Percentiles rank a stretch among this genome's conserved stretches.
Conservation (phyloP, 2,329 filamentous ascomycete genomes). For the Harringtonia aguacate region DNA sequence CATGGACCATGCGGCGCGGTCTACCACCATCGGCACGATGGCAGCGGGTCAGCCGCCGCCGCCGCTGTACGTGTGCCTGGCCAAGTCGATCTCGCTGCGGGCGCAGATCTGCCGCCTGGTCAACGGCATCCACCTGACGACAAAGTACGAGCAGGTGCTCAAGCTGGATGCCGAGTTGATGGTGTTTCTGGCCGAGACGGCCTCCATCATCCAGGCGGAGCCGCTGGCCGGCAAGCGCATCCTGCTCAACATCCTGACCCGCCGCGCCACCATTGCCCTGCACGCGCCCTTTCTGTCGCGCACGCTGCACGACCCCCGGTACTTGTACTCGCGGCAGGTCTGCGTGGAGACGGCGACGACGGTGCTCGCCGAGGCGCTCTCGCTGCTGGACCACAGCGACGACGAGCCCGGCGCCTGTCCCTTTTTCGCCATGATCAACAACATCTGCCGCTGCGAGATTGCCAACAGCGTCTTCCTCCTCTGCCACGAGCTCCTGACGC, state of each 20-base stretch:
- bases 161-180: background rate
- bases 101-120: background rate
- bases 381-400: background rate
- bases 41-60: too few species aligned
- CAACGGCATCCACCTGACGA: background rate
- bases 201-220: background rate
- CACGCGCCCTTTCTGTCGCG: background rate
- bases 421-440: background rate
- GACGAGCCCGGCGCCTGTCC: background rate
- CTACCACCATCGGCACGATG: too few species aligned
- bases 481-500: background rate
- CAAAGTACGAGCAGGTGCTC: background rate
- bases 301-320: background rate
- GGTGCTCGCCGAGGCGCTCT: background rate
- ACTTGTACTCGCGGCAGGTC: background rate
- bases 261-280: background rate
- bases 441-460: constrained; percentile 2
- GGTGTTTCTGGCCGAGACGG: background rate
- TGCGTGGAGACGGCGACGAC: background rate
- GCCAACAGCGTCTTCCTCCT: constrained; percentile 1
- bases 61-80: background rate
- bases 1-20: background rate
- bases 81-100: background rate
- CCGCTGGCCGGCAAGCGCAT: background rate
- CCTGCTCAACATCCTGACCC: background rate